Evolutionary conservation across 139 green algal species (phyloP).

Genomic region (Closterium sp.): DNA sequence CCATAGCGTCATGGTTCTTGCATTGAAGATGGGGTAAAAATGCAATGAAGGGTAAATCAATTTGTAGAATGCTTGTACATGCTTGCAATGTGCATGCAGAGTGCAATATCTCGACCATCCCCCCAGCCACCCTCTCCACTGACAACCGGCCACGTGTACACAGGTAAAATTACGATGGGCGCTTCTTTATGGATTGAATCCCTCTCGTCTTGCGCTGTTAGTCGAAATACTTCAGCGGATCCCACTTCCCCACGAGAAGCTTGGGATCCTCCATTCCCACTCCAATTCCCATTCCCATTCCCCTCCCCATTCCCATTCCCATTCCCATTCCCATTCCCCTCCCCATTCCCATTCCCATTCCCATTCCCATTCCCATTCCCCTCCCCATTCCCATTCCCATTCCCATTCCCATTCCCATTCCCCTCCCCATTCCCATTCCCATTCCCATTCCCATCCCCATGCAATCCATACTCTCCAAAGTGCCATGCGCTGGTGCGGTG

Average conservation of each 20-base stretch:
- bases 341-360: too few species aligned
- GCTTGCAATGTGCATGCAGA: slow-evolving; percentile 29
- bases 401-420: background rate
- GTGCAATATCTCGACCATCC: slow-evolving; percentile 24
- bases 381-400: background rate
- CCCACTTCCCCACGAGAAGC: background rate
- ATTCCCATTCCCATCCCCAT: background rate
- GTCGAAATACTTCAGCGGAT: background rate
- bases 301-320: too few species aligned
- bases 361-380: too few species aligned
- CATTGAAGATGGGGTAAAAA: too few species aligned
- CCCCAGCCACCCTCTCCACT: slow-evolving; percentile 34
- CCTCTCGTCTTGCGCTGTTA: slow-evolving; percentile 1
- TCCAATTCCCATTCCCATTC: too few species aligned
- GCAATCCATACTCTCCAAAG: slow-evolving; percentile 27
- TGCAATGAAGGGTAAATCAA: background rate
- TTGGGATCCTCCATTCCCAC: too few species aligned
- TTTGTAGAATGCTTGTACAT: slow-evolving; percentile 7
- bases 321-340: too few species aligned
- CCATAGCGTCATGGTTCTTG: too few species aligned
- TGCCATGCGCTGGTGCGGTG: slow-evolving; percentile 21
- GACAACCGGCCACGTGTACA: background rate
- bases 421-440: background rate
- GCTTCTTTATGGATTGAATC: background rate
- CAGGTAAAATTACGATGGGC: background rate